A percentile compares a stretch with the other conserved stretches of the same genome.
These are phyloP conservation scores for Amanita jacksonii DNA, from an alignment of 768 basidiomycete species.

Conservation along the genomic window DNA sequence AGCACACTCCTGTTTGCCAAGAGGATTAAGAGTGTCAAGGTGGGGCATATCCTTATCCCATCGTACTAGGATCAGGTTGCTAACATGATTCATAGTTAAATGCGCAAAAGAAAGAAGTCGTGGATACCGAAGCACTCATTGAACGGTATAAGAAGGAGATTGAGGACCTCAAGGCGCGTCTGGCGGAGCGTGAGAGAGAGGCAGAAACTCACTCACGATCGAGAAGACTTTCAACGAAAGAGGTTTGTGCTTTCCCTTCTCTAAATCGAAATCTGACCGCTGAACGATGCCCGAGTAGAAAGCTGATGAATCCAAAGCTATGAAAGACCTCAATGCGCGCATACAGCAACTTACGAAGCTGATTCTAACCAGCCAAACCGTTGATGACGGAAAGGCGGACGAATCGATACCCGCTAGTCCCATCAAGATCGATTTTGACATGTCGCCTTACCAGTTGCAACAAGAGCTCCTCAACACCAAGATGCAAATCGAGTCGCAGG, in stretches of 20 bases:
- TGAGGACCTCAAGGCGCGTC: conserved; percentile 70
- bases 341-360: conserved; percentile 79
- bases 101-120: conserved; percentile 88
- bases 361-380: conserved; percentile 78
- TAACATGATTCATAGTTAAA: conserved; percentile 38
- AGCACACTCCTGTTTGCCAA: conserved; percentile 89
- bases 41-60: conserved; percentile 19
- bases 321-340: conserved; percentile 70
- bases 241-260: conserved; percentile 22
- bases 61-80: background rate
- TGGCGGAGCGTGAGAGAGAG: conserved; percentile 62
- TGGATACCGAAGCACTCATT: conserved; percentile 89
- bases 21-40: conserved; percentile 83
- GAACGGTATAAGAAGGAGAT: conserved; percentile 94
- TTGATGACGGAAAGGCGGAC: conserved; percentile 58
- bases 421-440: conserved; percentile 82
- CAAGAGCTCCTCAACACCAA: conserved; percentile 79
- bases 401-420: conserved; percentile 78
- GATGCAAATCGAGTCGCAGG: conserved; percentile 70
- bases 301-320: conserved; percentile 78
- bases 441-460: conserved; percentile 85
- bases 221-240: conserved; percentile 41
- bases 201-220: conserved; percentile 30
- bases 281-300: conserved; percentile 36
- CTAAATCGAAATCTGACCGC: background rate